Percentiles rank a stretch among this genome's conserved stretches.
Conservation (phyloP, 2,329 filamentous ascomycete genomes). For the Graphilbum fragrans region DNA sequence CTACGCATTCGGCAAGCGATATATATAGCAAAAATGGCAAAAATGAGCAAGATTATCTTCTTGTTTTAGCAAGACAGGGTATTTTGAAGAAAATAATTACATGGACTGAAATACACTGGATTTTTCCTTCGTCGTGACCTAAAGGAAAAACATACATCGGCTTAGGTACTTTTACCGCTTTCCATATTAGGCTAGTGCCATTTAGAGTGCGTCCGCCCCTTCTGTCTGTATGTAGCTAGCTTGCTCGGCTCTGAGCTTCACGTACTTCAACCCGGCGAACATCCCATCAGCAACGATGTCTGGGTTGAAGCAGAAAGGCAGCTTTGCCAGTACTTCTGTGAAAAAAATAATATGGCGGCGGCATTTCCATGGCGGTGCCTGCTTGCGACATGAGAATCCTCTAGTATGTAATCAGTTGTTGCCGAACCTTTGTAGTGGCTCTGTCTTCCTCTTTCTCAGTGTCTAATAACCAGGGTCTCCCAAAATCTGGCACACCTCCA, state of each 20-base stretch:
- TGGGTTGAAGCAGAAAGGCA: background rate
- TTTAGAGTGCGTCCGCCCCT: background rate
- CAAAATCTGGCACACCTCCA: slow-evolving; percentile 61
- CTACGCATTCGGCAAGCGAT: no score
- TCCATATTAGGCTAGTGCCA: background rate
- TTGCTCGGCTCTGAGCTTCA: no score
- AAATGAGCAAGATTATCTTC: no score
- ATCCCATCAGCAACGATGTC: slow-evolving; percentile 2
- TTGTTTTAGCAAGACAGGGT: no score
- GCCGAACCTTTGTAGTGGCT: background rate
- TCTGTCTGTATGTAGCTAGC: no score
- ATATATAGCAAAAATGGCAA: no score
- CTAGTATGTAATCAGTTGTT: slow-evolving; percentile 36
- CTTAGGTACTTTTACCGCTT: slow-evolving; percentile 5
- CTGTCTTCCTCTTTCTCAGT: background rate
- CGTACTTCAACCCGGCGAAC: no score
- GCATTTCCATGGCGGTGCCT: slow-evolving; percentile 38
- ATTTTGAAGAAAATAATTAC: no score
- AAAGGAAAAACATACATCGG: slow-evolving; percentile 1
- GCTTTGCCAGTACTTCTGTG: slow-evolving; percentile 11
- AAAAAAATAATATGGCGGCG: background rate
- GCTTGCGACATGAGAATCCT: slow-evolving; percentile 71
- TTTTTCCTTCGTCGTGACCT: background rate
- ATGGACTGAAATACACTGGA: no score
- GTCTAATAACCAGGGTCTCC: slow-evolving; percentile 54